These are phyloP conservation scores for Cronartium ribicola DNA, from an alignment of 1,284 basidiomycete species.

Conservation along the genomic window DNA sequence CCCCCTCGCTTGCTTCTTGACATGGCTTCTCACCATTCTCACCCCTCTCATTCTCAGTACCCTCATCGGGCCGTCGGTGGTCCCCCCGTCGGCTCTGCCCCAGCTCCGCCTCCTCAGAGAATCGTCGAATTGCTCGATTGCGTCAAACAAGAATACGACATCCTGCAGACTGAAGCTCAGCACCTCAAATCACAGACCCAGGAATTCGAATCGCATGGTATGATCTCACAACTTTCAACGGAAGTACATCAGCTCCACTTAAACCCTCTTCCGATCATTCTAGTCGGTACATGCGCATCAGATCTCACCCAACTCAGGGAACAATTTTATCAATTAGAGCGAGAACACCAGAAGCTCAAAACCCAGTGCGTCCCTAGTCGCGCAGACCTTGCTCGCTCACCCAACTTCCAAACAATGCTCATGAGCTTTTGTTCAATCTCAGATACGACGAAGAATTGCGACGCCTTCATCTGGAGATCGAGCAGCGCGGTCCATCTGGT, in stretches of 20 bases:
- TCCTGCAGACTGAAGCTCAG: conserved; percentile 18
- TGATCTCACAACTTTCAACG: neutral
- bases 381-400: neutral
- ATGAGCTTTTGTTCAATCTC: neutral
- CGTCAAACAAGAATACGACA: conserved; percentile 38
- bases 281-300: conserved; percentile 25
- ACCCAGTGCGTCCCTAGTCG: conserved; percentile 16
- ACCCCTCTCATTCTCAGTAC: conserved; percentile 7
- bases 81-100: neutral
- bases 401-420: neutral
- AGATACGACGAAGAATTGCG: conserved; percentile 41
- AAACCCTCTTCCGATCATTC: neutral
- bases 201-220: conserved; percentile 37
- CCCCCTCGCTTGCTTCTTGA: neutral
- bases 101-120: neutral
- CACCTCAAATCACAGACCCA: conserved; percentile 32
- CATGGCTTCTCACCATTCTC: conserved; percentile 17
- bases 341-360: conserved; percentile 40
- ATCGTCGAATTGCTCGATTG: conserved; percentile 34
- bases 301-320: conserved; percentile 35
- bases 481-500: conserved; percentile 18
- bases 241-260: neutral
- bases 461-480: conserved; percentile 26
- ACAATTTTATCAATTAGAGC: conserved; percentile 30
- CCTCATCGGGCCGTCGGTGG: neutral